These are phyloP conservation scores for Tilletia walkeri DNA, from an alignment of 1,284 basidiomycete genomes.

Conservation along the genomic window DNA sequence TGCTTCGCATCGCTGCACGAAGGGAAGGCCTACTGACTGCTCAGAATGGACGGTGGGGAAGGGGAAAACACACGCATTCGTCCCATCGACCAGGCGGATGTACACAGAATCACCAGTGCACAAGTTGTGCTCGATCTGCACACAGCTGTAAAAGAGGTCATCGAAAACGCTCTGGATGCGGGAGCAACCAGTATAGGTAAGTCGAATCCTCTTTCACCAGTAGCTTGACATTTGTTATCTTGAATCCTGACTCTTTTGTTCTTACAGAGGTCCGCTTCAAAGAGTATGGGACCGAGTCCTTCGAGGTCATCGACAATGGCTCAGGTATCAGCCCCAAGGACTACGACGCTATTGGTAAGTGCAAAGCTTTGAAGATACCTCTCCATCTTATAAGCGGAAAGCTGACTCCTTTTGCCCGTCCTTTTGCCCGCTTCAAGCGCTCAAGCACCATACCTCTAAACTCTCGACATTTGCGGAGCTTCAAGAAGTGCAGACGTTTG, in stretches of 20 bases:
- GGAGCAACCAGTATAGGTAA: conserved; percentile 80
- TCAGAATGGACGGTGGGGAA: not conserved
- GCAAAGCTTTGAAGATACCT: not conserved
- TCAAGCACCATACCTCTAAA: conserved; percentile 95
- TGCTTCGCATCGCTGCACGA: too few species aligned
- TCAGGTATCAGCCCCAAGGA: conserved; percentile 76
- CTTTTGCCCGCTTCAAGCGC: conserved; percentile 59
- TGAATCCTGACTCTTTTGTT: not conserved
- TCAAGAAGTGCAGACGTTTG: conserved; percentile 76
- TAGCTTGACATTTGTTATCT: too few species aligned
- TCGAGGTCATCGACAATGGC: conserved; percentile 93
- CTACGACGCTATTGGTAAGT: conserved; percentile 73
- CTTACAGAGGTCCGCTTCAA: conserved; percentile 82
- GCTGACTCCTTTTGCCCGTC: too few species aligned
- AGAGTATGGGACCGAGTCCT: conserved; percentile 76
- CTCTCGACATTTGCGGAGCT: conserved; percentile 75
- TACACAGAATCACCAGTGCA: conserved; percentile 70
- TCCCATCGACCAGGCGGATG: conserved; percentile 26
- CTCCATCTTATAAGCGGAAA: too few species aligned
- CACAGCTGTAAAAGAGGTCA: conserved; percentile 86
- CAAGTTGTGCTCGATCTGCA: conserved; percentile 94
- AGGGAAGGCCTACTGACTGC: too few species aligned
- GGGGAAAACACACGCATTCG: conserved; percentile 5
- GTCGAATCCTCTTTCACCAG: conserved; percentile 37
- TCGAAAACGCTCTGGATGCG: conserved; percentile 95